Conservation (phyloP, 2,329 filamentous ascomycete genomes). For the Colletotrichum somersetense region DNA sequence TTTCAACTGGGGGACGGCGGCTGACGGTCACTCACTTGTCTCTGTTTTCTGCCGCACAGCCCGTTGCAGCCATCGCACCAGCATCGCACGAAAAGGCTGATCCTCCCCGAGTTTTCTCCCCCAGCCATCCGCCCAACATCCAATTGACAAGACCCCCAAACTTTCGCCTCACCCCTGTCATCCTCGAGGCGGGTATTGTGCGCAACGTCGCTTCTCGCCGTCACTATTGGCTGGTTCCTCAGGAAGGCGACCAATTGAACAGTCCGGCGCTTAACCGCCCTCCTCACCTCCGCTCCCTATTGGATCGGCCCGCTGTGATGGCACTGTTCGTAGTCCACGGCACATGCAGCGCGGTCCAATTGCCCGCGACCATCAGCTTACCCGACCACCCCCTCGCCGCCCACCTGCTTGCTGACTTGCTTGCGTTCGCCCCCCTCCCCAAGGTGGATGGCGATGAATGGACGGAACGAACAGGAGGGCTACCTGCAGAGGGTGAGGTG, state of each 20-base stretch:
- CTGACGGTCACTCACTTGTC: conserved; percentile 1
- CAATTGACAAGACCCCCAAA: conserved; percentile 5
- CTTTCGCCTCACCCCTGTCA: conserved; percentile 3
- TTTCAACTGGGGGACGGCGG: not conserved
- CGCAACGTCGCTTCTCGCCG: conserved; percentile 30
- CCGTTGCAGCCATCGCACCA: conserved; percentile 30
- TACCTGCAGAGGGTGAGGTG: conserved; percentile 8
- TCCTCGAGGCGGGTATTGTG: conserved; percentile 40
- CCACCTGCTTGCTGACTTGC: conserved; percentile 16
- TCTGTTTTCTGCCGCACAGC: conserved; percentile 8
- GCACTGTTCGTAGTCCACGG: conserved; percentile 28
- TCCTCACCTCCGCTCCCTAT: conserved; percentile 33
- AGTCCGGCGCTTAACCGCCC: conserved; percentile 40
- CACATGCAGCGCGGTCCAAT: conserved; percentile 41
- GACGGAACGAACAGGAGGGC: conserved; percentile 5
- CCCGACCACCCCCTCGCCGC: conserved; percentile 20
- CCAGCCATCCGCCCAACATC: conserved; percentile 20
- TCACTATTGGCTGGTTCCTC: conserved; percentile 27
- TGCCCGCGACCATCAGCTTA: conserved; percentile 33
- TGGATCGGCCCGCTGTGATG: conserved; percentile 40
- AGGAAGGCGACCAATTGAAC: conserved; percentile 34
- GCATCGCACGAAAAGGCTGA: conserved; percentile 35
- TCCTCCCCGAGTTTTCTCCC: not conserved
- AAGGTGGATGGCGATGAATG: conserved; percentile 22
- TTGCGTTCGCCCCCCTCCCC: conserved; percentile 12